Conservation (phyloP, 768 basidiomycete genomes). For the Pisolithus marmoratus region DNA sequence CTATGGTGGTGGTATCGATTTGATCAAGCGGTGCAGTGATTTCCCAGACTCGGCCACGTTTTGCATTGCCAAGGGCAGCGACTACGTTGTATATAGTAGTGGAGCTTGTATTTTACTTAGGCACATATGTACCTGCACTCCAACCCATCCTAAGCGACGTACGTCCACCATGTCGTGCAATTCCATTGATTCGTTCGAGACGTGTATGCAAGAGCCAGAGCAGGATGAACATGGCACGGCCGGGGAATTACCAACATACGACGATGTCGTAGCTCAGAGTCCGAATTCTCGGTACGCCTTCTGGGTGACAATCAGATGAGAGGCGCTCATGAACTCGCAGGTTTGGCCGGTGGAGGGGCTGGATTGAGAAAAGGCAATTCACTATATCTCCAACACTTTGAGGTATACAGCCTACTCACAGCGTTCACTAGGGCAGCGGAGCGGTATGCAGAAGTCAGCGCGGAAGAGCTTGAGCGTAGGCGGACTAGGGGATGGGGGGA, state of each 20-base stretch:
- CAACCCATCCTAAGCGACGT: not conserved
- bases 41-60: too few relatives aligned
- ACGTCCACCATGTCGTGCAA: not conserved
- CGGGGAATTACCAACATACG: constrained; percentile 71
- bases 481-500: constrained; percentile 70
- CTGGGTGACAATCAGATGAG: constrained; percentile 21
- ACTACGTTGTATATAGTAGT: not conserved
- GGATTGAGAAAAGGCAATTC: constrained; percentile 80
- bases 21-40: too few relatives aligned
- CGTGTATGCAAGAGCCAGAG: constrained; percentile 30
- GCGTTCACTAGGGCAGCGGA: constrained; percentile 64
- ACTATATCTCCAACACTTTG: not conserved
- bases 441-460: constrained; percentile 61
- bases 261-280: constrained; percentile 68
- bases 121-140: not conserved
- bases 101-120: not conserved
- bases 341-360: constrained; percentile 80
- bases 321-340: constrained; percentile 32
- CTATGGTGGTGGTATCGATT: too few relatives aligned
- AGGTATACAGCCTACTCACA: constrained; percentile 1
- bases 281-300: constrained; percentile 65
- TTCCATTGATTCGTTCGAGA: constrained; percentile 15
- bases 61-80: not conserved
- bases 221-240: constrained; percentile 34
- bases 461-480: constrained; percentile 50